Conservation (phyloP, 2,329 filamentous ascomycete species). For the Didymella segeticola region DNA sequence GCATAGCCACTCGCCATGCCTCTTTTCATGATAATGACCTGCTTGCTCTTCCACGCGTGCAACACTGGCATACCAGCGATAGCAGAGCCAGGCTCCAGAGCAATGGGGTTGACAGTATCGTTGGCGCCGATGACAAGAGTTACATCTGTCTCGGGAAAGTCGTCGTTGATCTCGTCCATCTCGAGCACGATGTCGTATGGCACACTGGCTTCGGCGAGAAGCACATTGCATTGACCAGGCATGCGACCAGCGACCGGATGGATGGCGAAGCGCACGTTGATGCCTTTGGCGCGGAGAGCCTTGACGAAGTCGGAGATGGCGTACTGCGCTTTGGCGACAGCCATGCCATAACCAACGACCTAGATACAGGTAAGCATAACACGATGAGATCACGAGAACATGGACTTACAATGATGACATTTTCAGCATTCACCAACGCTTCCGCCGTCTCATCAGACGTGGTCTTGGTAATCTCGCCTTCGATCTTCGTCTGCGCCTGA, state of each 20-base stretch:
- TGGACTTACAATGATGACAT: conserved; percentile 73
- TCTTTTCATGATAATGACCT: conserved; percentile 92
- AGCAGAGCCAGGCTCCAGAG: conserved; percentile 79
- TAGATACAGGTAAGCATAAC: conserved; percentile 12
- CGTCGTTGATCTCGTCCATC: conserved; percentile 96
- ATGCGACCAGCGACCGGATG: conserved; percentile 90
- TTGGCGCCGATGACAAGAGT: conserved; percentile 91
- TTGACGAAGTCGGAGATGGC: conserved; percentile 83
- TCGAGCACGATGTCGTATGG: conserved; percentile 92
- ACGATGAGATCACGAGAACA: background rate
- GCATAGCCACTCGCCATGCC: conserved; percentile 89
- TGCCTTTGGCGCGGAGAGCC: conserved; percentile 73
- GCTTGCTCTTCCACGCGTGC: conserved; percentile 93
- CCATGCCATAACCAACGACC: conserved; percentile 91
- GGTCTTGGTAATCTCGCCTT: conserved; percentile 79
- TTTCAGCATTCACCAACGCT: conserved; percentile 75
- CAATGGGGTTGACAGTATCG: conserved; percentile 91
- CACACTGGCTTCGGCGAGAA: conserved; percentile 85
- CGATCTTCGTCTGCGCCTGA: conserved; percentile 73
- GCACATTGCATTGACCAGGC: conserved; percentile 91
- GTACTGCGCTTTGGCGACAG: conserved; percentile 91
- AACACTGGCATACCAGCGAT: conserved; percentile 94
- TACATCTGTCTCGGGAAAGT: conserved; percentile 84
- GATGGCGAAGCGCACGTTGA: conserved; percentile 87
- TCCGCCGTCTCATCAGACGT: conserved; percentile 83